These are phyloP conservation scores for Salix udensis DNA, from an alignment of 345 rosid genomes.

Conservation along the genomic window DNA sequence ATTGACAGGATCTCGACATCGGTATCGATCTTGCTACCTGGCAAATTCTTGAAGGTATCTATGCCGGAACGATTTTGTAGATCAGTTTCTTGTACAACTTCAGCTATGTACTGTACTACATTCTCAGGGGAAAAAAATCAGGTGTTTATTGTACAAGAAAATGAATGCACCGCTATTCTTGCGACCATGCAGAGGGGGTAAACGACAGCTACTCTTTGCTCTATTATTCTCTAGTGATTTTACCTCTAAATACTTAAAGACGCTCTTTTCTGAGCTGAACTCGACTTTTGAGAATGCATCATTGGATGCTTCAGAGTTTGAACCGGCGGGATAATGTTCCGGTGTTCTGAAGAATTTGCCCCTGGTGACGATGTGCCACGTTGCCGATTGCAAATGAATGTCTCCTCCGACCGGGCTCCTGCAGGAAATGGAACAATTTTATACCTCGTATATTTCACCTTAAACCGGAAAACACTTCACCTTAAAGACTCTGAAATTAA, in stretches of 20 bases:
- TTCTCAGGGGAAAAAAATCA: too few relatives aligned
- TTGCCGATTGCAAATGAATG: neutral
- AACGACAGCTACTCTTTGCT: too few relatives aligned
- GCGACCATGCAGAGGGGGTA: too few relatives aligned
- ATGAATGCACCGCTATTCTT: neutral
- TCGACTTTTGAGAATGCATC: neutral
- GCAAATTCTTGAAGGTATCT: neutral
- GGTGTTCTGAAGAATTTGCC: too few relatives aligned
- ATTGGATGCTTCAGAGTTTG: neutral
- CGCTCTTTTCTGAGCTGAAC: too few relatives aligned
- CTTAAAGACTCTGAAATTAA: too few relatives aligned
- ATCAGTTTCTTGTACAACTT: constrained; percentile 2
- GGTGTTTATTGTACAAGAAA: neutral
- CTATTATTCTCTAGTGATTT: too few relatives aligned
- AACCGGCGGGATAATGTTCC: neutral
- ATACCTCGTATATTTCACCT: too few relatives aligned
- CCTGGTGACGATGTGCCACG: neutral
- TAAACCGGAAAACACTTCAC: too few relatives aligned
- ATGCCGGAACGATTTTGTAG: neutral
- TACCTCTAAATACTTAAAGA: too few relatives aligned
- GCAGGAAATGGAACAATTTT: neutral
- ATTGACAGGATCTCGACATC: constrained; percentile 14
- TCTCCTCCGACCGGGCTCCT: neutral
- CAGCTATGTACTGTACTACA: too few relatives aligned
- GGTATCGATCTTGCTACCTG: neutral